Evolutionary conservation across 768 basidiomycete genomes (phyloP), one percentile per base, ranked within the genome.

Genomic region (Roridomyces roridus): DNA sequence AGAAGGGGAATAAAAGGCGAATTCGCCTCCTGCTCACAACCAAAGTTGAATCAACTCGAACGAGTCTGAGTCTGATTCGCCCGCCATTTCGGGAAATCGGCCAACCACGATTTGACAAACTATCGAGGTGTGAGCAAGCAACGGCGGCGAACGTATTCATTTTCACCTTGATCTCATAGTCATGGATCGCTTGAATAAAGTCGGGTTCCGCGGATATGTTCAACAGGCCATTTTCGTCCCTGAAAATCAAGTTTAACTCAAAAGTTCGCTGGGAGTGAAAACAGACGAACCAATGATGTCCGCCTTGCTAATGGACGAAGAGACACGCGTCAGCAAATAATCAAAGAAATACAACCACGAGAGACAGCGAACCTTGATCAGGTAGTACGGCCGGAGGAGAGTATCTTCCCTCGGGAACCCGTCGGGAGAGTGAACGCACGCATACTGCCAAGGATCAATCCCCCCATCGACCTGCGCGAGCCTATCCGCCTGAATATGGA

Each of bases 371-470:
- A 57, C 55, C 55, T 50, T 34, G 9, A 57, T 57, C n/a, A 34
- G 20, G 31, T 57, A 57, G 51, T 57, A 57, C 18, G 56, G 56
- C 9, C 56, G 43, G n/a, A 57, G 49, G 36, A 57, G 49, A n/a
- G 49, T 57, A n/a, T 57, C 36, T 18, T 18, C 2, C 12, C 56
- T 46, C 18, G 25, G 20, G 25, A 40, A 46, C 6, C 56, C 56
- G 28, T 51, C 56, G 31, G 56, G 56, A 4, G 56, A 57, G 39
- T 57, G 56, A n/a, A 57, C 56, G 15, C 55, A 57, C 49, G 49
- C 56, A 51, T 57, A 57, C 49, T 57, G 49, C 56, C 56, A 57
- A n/a, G 49, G 56, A 51, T 57, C 56, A 20, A 51, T 51, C 20
- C 49, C 56, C 17, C 56, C 56, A 40, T 57, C 56, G 9, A 57